Base-by-base conservation (phyloP, 768 basidiomycete species). In the Coprinopsis strossmayeri region DNA sequence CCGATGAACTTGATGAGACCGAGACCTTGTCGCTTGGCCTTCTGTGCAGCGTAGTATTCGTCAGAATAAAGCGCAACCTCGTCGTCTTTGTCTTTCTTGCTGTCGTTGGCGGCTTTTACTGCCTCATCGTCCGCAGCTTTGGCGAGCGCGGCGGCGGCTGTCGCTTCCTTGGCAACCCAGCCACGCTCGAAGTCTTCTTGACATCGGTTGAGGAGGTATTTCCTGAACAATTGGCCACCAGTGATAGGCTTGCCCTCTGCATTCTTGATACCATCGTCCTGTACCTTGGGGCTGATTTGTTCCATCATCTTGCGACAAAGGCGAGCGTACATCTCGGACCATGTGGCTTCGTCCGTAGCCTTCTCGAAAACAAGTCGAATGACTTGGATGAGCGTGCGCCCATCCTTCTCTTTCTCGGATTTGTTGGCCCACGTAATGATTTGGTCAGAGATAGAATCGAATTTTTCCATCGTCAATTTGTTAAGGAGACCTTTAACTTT, bases 1-100 rank as follows among this genome's bases (percentile, higher is more conserved):
- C 95, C 94, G 54, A 98, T 97, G 71, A 99, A 94, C 67, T 89
- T 91, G 72, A 97, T 92, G 57, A 99, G 78, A 73, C 95, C 92
- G 11, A 97, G 84, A 65, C 95, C 94, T 54, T 91, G 89, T 52
- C 94, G 89, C 72, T 97, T 98, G 34, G 93, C 95, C 74, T 95
- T 96, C 67, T 94, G 87, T 13, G 91, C 91, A 32, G 86, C 84
- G 59, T 95, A 94, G 70, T 97, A 97, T 68, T 96, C 95, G 1
- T 96, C 91, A 11, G 91, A 94, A 64, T 96, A 89, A 24, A 96
- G 75, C 12, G 79, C 90, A 53, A 79, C 76, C 59, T 87, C 85
- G 48, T 77, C 82, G 20, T 70, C 65, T 51, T 60, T 72, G 20
- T 70, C 64, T 52, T 60, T 72, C 58, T 68, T 70, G 63, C 70